phyloP scores from a whole-genome alignment of 2,329 filamentous ascomycete species.

The Phaeophleospora eucalypticola region DNA sequence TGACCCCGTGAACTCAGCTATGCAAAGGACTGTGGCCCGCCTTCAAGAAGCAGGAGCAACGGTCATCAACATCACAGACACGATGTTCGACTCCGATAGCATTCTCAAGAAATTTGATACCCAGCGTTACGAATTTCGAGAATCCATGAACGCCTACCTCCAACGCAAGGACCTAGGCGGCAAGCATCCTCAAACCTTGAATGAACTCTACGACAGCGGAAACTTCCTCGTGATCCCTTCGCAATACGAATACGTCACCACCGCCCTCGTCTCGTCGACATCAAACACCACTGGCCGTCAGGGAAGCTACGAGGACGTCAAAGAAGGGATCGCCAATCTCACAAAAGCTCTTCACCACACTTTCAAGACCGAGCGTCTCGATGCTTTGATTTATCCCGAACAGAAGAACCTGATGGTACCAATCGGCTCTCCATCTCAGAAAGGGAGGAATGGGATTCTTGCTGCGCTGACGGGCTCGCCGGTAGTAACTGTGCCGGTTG shows the following conservation, averaged over 20 bases:
- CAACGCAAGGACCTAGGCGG: constrained; percentile 42
- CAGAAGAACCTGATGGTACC: constrained; percentile 61
- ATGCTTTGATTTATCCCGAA: constrained; percentile 61
- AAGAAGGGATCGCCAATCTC: constrained; percentile 50
- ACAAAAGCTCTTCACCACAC: constrained; percentile 49
- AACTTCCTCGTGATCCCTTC: constrained; percentile 58
- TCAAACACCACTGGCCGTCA: constrained; percentile 32
- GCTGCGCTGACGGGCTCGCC: constrained; percentile 52
- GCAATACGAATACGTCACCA: constrained; percentile 55
- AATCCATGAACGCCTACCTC: constrained; percentile 55
- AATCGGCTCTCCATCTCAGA: constrained; percentile 54
- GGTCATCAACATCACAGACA: constrained; percentile 48
- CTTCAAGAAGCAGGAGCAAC: constrained; percentile 47
- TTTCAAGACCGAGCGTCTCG: constrained; percentile 48
- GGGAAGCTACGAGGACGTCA: constrained; percentile 42
- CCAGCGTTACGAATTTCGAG: constrained; percentile 58
- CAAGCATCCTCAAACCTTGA: constrained; percentile 43
- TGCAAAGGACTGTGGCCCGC: constrained; percentile 46
- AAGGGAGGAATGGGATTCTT: constrained; percentile 57
- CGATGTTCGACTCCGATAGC: constrained; percentile 49
- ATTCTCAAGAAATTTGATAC: constrained; percentile 51
- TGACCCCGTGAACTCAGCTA: constrained; percentile 53
- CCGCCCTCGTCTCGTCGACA: constrained; percentile 50
- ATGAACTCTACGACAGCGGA: constrained; percentile 47
- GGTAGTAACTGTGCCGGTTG: constrained; percentile 52